Evolutionary conservation across 345 rosid species (phyloP).

Genomic region (Eucalyptus pauciflora): DNA sequence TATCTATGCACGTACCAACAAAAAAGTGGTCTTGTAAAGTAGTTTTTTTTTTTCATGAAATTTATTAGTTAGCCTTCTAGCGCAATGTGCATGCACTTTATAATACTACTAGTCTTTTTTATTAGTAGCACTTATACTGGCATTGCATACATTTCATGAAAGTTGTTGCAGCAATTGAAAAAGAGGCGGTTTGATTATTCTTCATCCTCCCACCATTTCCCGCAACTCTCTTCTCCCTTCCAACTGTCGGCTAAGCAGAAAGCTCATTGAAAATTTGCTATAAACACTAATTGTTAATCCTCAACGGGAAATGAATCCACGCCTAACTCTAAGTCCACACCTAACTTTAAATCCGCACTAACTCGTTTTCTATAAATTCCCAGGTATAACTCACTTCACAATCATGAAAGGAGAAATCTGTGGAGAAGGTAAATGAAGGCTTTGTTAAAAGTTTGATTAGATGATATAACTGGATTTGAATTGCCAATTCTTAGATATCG

Average conservation of each 20-base stretch:
- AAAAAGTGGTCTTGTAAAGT: neutral
- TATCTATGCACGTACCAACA: neutral
- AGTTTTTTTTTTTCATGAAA: neutral
- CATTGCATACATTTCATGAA: neutral
- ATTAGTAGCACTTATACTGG: neutral
- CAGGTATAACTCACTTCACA: neutral
- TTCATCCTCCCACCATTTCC: neutral
- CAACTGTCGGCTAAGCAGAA: neutral
- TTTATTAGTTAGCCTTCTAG: neutral
- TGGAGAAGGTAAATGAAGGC: neutral
- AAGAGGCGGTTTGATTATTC: neutral
- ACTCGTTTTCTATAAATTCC: neutral
- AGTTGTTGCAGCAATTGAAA: neutral
- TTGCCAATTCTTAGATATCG: neutral
- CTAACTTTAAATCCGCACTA: neutral
- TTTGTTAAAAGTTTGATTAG: too few species aligned
- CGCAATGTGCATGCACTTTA: neutral
- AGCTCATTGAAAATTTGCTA: neutral
- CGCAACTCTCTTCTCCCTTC: neutral
- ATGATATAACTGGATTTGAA: neutral
- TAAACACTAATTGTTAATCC: neutral
- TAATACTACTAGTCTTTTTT: neutral
- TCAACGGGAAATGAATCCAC: neutral
- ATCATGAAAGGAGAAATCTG: neutral
- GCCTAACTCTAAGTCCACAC: neutral